Evolutionary conservation across 208 protist species (phyloP), one percentile per base, ranked within the genome.

Genomic region (Herpetomonas tarakana): DNA sequence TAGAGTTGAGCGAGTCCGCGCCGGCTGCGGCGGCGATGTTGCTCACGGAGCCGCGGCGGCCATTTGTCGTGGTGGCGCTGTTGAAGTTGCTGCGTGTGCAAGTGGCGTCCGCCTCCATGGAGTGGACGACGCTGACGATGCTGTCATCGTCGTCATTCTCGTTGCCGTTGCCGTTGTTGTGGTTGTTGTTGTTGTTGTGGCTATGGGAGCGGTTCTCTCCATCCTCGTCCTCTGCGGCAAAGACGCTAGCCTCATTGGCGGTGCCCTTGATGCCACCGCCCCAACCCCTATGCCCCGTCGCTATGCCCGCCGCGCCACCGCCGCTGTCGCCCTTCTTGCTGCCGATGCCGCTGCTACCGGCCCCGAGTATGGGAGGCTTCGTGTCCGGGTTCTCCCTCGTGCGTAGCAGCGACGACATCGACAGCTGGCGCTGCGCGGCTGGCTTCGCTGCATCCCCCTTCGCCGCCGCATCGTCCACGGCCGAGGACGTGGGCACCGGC

Each of bases 311-410:
- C 11, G 11, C 46, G 46, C 18, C 46, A 12, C 24, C 46, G 18
- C 46, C 46, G 19, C 46, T 41, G 35, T n/a, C n/a, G n/a, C n/a
- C 35, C 35, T 41, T 41, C 35, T 41, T 41, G 35, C 9, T 41
- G 35, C 35, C 14, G 9, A 14, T 41, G 35, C 35, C 14, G 35
- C 9, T 41, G 14, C 9, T 14, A 14, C 35, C 35, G 35, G 35
- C 35, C 6, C 6, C 35, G 35, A n/a, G n/a, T n/a, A n/a, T n/a
- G n/a, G n/a, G n/a, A n/a, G n/a, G n/a, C n/a, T n/a, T n/a, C n/a
- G n/a, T n/a, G n/a, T n/a, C n/a, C n/a, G n/a, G n/a, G n/a, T n/a
- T n/a, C n/a, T n/a, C n/a, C n/a, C n/a, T n/a, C n/a, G n/a, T n/a
- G n/a, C n/a, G n/a, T n/a, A n/a, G n/a, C n/a, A n/a, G n/a, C n/a